A percentile compares a stretch with the other conserved stretches of the same genome.
phyloP scores from a whole-genome alignment of 1,284 basidiomycete genomes.

The Ceratobasidium sp. region DNA sequence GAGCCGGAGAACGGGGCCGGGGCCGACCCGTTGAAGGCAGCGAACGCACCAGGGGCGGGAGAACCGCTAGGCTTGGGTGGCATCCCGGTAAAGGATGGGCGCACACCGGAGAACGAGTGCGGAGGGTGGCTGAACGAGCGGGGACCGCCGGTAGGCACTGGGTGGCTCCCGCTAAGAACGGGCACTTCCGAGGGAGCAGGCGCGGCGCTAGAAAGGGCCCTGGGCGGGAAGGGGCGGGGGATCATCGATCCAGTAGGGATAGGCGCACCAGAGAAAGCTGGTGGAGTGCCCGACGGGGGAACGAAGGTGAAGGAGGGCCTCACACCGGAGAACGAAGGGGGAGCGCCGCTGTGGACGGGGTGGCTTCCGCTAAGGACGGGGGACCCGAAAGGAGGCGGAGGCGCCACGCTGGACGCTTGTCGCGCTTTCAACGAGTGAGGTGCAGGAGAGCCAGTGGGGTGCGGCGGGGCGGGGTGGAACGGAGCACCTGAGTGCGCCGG shows the following conservation, averaged over 20 bases:
- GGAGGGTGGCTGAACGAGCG: conserved; percentile 20
- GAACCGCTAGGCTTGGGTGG: conserved; percentile 12
- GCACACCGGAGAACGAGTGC: conserved; percentile 11
- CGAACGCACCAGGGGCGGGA: neutral
- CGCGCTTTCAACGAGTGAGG: too few relatives aligned
- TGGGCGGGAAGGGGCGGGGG: neutral
- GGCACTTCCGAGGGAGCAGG: neutral
- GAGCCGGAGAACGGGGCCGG: neutral
- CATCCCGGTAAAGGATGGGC: conserved; percentile 7
- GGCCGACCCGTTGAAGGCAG: neutral
- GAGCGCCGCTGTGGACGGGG: neutral
- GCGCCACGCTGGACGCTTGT: too few relatives aligned
- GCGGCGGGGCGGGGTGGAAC: neutral
- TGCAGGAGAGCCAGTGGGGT: too few relatives aligned
- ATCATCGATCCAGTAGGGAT: neutral
- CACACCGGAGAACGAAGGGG: neutral
- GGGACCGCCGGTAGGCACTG: neutral
- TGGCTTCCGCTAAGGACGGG: neutral
- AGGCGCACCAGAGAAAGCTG: neutral
- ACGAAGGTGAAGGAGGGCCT: neutral
- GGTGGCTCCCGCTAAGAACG: neutral
- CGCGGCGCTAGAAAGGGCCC: neutral
- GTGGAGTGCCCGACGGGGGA: neutral
- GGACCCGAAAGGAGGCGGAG: neutral
- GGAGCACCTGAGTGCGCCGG: neutral